Evolutionary conservation across 208 protist species (phyloP).

Genomic region (Crithidia mellificae): DNA sequence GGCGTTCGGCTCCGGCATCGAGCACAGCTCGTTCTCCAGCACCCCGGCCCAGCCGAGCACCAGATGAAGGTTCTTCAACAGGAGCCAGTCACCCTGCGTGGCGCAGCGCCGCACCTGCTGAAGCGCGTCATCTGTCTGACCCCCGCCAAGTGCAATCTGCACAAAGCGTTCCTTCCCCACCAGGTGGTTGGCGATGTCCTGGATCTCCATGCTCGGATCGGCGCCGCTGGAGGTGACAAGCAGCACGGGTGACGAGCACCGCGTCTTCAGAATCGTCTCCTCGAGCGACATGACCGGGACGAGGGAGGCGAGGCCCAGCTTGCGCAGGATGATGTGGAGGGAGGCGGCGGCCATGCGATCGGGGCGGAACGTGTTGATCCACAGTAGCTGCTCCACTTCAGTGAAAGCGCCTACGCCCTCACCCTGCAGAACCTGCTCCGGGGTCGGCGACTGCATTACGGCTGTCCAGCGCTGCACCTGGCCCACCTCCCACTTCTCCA

Average conservation of each 20-base stretch:
- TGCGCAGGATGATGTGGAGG: conserved; percentile 52
- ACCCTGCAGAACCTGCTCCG: conserved; percentile 51
- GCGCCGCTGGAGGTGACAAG: conserved; percentile 94
- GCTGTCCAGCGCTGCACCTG: conserved; percentile 64
- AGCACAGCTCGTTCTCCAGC: conserved; percentile 92
- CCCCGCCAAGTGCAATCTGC: conserved; percentile 95
- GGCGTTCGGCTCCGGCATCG: conserved; percentile 80
- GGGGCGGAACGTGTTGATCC: conserved; percentile 95
- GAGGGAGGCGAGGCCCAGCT: conserved; percentile 72
- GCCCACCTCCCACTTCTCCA: conserved; percentile 63
- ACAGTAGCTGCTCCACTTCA: conserved; percentile 93
- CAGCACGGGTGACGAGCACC: conserved; percentile 79
- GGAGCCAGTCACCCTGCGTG: conserved; percentile 90
- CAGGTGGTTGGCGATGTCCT: conserved; percentile 80
- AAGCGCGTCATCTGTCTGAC: conserved; percentile 91
- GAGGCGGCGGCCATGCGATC: conserved; percentile 94
- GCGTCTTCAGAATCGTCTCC: conserved; percentile 52
- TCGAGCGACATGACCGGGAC: conserved; percentile 74
- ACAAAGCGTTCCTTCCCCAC: conserved; percentile 83
- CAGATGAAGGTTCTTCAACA: conserved; percentile 97
- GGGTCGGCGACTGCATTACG: conserved; percentile 66
- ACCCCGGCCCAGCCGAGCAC: conserved; percentile 93
- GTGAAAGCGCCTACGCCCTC: conserved; percentile 30
- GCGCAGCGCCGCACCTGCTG: conserved; percentile 83
- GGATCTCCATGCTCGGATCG: conserved; percentile 94